Percentiles rank a stretch among this genome's conserved stretches.
phyloP scores from a whole-genome alignment of 1,284 basidiomycete genomes.

The Schizopora paradoxa region DNA sequence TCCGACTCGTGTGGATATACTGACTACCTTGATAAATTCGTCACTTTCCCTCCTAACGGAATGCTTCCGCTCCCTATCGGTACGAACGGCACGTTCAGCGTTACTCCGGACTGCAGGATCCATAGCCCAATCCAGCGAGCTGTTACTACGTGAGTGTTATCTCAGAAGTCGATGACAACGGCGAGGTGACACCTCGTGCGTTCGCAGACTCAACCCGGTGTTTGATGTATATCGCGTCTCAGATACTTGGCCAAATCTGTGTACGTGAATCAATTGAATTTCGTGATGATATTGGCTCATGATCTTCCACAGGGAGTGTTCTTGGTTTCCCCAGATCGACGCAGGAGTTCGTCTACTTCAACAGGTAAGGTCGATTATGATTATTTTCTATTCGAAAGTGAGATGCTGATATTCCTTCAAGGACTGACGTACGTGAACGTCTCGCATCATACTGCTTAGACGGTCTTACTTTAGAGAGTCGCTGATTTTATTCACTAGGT shows the following conservation, averaged over 20 bases:
- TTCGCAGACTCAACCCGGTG: slow-evolving; percentile 51
- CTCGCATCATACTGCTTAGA: neutral
- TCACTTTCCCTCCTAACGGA: slow-evolving; percentile 38
- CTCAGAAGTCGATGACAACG: too few relatives aligned
- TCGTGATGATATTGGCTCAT: slow-evolving; percentile 23
- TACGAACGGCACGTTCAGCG: slow-evolving; percentile 30
- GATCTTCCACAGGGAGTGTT: slow-evolving; percentile 39
- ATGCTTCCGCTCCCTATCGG: slow-evolving; percentile 42
- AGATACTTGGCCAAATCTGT: slow-evolving; percentile 32
- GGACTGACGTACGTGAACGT: slow-evolving; percentile 41
- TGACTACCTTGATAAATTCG: slow-evolving; percentile 34
- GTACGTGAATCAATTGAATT: slow-evolving; percentile 19
- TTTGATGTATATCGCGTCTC: slow-evolving; percentile 41
- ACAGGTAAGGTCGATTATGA: slow-evolving; percentile 23
- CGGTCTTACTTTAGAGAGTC: neutral
- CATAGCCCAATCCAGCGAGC: slow-evolving; percentile 33
- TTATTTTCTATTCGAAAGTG: too few relatives aligned
- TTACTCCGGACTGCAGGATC: slow-evolving; percentile 37
- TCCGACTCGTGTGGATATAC: slow-evolving; percentile 37
- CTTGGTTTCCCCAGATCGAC: slow-evolving; percentile 51
- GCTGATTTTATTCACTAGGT: slow-evolving; percentile 32
- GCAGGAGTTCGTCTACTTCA: slow-evolving; percentile 43
- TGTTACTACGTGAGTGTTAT: slow-evolving; percentile 34
- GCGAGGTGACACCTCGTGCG: too few relatives aligned
- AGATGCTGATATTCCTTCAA: slow-evolving; percentile 14